phyloP scores from a whole-genome alignment of 2,329 filamentous ascomycete species.

The Hypoxylon sp. region DNA sequence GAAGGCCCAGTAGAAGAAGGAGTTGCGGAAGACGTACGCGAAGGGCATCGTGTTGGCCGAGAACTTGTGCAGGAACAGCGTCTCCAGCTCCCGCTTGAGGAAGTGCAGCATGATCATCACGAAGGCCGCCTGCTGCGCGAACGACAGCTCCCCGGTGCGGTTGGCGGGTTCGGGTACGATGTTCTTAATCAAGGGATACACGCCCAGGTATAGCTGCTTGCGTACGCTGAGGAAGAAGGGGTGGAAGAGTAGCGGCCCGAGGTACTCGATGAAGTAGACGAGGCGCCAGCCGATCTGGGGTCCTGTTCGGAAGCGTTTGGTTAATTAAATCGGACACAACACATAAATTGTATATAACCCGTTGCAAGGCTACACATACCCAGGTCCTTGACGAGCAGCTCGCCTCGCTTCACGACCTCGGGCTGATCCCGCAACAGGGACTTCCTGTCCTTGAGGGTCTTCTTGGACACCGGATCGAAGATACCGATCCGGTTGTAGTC shows the following conservation, averaged over 20 bases:
- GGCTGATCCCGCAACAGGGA: constrained; percentile 63
- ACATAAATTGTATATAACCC: constrained; percentile 12
- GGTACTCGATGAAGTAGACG: constrained; percentile 95
- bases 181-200: constrained; percentile 58
- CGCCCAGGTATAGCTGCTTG: constrained; percentile 74
- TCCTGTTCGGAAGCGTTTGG: constrained; percentile 62
- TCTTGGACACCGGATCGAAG: constrained; percentile 70
- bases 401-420: constrained; percentile 61
- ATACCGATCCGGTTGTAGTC: constrained; percentile 73
- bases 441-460: constrained; percentile 72
- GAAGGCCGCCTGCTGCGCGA: constrained; percentile 79
- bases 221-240: constrained; percentile 77
- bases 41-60: constrained; percentile 93
- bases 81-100: constrained; percentile 94
- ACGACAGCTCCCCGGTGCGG: constrained; percentile 62
- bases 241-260: constrained; percentile 91
- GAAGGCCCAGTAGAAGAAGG: constrained; percentile 90
- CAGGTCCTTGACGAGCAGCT: constrained; percentile 91
- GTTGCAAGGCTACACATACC: constrained; percentile 65
- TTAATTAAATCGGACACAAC: constrained; percentile 37
- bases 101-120: constrained; percentile 85
- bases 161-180: constrained; percentile 53
- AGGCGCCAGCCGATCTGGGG: constrained; percentile 91
- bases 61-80: constrained; percentile 94
- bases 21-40: constrained; percentile 94